Evolutionary conservation across 2,329 filamentous ascomycete genomes (phyloP).

Genomic region (Chaetomiaceae sp.): DNA sequence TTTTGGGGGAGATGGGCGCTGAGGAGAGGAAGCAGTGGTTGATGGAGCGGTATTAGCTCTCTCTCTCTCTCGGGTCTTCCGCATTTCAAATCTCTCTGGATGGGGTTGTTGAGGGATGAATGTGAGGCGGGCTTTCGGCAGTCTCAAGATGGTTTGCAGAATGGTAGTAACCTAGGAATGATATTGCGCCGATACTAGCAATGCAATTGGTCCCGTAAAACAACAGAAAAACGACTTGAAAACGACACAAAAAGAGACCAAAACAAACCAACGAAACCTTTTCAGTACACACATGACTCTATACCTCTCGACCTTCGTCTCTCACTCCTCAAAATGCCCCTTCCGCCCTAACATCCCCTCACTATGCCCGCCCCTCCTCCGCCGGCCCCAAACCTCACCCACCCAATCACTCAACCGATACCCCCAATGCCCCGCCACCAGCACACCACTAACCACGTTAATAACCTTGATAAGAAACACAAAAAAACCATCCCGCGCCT

Average conservation of each 20-base stretch:
- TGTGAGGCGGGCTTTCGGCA: too few species aligned
- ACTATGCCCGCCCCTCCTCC: constrained; percentile 42
- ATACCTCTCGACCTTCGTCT: background rate
- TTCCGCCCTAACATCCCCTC: constrained; percentile 50
- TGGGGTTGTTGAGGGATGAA: too few species aligned
- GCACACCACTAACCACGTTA: constrained; percentile 83
- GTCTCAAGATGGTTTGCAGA: too few species aligned
- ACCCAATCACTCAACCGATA: constrained; percentile 81
- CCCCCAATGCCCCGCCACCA: constrained; percentile 91
- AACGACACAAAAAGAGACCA: background rate
- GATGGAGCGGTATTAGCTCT: constrained; percentile 60
- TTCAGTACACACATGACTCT: too few species aligned
- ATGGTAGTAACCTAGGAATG: too few species aligned
- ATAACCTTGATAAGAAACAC: constrained; percentile 75
- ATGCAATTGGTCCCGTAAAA: background rate
- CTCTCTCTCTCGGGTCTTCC: too few species aligned
- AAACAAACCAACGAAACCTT: too few species aligned
- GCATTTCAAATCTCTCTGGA: too few species aligned
- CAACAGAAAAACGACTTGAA: background rate
- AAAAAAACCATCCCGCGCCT: constrained; percentile 71
- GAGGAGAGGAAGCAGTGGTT: constrained; percentile 52
- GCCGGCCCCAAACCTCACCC: constrained; percentile 48
- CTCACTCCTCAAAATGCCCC: constrained; percentile 15
- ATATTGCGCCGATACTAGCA: background rate
- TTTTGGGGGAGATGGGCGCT: constrained; percentile 45